Conservation (phyloP, 1,139 yeast genomes). For the Saccharomyces hybrid region DNA sequence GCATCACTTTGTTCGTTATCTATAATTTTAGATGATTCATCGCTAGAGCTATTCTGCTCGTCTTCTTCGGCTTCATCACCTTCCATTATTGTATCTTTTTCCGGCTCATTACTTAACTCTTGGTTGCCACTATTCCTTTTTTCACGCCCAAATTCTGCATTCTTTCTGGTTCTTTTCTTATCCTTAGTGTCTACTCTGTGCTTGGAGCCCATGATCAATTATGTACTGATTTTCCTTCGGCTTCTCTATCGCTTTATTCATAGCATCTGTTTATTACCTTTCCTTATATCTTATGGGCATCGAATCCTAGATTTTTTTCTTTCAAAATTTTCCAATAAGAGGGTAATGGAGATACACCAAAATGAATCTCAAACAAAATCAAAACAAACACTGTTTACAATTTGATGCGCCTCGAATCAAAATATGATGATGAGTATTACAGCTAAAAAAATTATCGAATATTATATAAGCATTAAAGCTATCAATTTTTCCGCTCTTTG, state of each 20-base stretch:
- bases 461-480: background rate
- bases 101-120: background rate
- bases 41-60: slow-evolving; percentile 7
- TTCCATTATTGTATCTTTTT: slow-evolving; percentile 5
- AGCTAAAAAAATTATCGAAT: background rate
- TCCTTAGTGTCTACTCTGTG: background rate
- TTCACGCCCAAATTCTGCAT: background rate
- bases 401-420: background rate
- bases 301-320: background rate
- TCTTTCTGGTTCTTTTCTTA: background rate
- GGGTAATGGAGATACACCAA: background rate
- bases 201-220: background rate
- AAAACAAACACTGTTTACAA: background rate
- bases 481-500: background rate
- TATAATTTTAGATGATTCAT: slow-evolving; percentile 9
- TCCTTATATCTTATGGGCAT: slow-evolving; percentile 1
- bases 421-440: background rate
- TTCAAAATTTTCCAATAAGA: background rate
- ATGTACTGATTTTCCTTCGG: background rate
- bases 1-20: slow-evolving; percentile 22
- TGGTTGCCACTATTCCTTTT: background rate
- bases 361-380: background rate
- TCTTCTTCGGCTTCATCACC: slow-evolving; percentile 12
- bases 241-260: background rate
- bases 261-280: background rate